Percentiles rank a stretch among this genome's conserved stretches.
phyloP scores from a whole-genome alignment of 1,284 basidiomycete species.

The Cystobasidium sp. region DNA sequence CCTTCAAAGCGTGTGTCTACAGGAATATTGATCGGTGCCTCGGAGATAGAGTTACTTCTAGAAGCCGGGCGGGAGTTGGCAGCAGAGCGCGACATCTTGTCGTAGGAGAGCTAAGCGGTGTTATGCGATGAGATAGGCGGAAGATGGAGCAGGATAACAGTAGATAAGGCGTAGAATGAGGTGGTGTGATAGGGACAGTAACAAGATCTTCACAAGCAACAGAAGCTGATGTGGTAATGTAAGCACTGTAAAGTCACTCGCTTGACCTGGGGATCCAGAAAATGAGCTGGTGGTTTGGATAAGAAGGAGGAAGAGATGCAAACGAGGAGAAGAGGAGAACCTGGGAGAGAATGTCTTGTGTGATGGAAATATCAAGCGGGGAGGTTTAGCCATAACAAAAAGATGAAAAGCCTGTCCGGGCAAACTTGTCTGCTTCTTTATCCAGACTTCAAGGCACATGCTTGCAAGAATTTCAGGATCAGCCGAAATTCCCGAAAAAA shows the following conservation, averaged over 20 bases:
- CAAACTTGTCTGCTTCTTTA: too few species aligned
- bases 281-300: background rate
- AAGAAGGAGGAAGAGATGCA: slow-evolving; percentile 22
- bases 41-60: slow-evolving; percentile 39
- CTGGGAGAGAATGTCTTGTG: slow-evolving; percentile 9
- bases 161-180: background rate
- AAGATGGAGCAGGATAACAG: background rate
- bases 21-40: slow-evolving; percentile 41
- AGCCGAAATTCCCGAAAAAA: too few species aligned
- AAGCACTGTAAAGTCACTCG: background rate
- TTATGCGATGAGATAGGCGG: background rate
- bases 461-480: too few species aligned
- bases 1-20: slow-evolving; percentile 29
- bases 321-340: slow-evolving; percentile 15
- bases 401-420: too few species aligned
- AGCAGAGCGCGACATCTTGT: slow-evolving; percentile 28
- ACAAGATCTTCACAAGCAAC: background rate
- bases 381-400: slow-evolving; percentile 4
- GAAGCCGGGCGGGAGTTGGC: slow-evolving; percentile 37
- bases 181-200: background rate
- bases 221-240: background rate
- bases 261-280: slow-evolving; percentile 2
- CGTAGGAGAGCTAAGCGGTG: background rate
- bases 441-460: too few species aligned
- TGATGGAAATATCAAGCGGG: background rate